Evolutionary conservation across 1,284 basidiomycete genomes (phyloP), one percentile per base, ranked within the genome.

Genomic region (Acaromyces ingoldii): DNA sequence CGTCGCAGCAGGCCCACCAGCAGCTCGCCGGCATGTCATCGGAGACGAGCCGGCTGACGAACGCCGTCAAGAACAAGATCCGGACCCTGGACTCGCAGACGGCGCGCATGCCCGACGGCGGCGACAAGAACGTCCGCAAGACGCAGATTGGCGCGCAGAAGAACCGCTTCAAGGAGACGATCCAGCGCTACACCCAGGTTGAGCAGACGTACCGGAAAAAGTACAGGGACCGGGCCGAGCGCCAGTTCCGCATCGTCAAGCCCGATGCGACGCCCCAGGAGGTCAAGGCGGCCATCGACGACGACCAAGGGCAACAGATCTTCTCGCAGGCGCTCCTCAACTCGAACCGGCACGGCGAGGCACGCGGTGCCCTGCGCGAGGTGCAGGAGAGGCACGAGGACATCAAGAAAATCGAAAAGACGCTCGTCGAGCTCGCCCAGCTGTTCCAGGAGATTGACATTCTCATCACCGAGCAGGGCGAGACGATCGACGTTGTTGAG

Each of bases 231-330:
- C 82, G 91, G 40, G 85, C 93, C 80, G 92, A 93, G 79, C 83
- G 95, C 60, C 95, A 98, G 79, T 93, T 87, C 81, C 90, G 86
- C 79, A 98, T 98, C 84, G 77, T 76, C 60, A 93, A 95, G 79
- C 90, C 90, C 6, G 85, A 91, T 69, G 91, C 91, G 2, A 86
- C 89, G 13, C 82, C 83, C 3, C 85, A 89, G 53, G 91, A 96
- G 76, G 80, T 96, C 51, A 78, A 81, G 43, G 83, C 75, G 21
- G 77, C 85, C 4, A 84, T 89, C n/a, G 83, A 88, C 22, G 88
- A 92, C 72, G 83, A 85, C 53, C 84, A 85, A 53, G 72, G 72
- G 4, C 56, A 59, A 41, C 86, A 90, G 69, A 84, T 96, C 44
- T 96, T 96, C 76, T 82, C 85, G 0, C 85, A 93, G 76, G 91